phyloP scores from a whole-genome alignment of 2,329 filamentous ascomycete genomes.

The Aspergillus brasiliensis region DNA sequence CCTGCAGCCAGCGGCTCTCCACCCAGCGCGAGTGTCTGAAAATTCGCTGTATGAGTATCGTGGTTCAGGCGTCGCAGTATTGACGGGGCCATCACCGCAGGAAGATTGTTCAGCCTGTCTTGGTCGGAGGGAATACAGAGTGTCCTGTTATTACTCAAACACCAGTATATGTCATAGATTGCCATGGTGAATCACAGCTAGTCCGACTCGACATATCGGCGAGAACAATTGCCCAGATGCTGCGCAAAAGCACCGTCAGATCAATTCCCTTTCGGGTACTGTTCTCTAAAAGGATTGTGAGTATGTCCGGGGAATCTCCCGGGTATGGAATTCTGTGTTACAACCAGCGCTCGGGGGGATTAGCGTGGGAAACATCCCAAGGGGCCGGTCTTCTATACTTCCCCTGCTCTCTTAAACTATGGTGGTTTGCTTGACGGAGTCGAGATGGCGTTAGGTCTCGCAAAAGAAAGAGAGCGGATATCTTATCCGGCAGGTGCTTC shows the following conservation, averaged over 20 bases:
- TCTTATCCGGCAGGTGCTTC: too few species aligned
- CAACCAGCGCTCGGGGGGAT: too few species aligned
- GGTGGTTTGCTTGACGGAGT: too few species aligned
- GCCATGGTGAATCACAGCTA: neutral
- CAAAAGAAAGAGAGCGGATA: too few species aligned
- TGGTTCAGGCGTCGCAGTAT: constrained; percentile 25
- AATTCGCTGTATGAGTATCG: constrained; percentile 7
- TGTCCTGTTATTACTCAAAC: neutral
- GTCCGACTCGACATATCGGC: neutral
- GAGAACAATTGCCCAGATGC: neutral
- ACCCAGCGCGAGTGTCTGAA: constrained; percentile 12
- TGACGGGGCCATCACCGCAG: constrained; percentile 33
- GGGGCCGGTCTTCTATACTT: too few species aligned
- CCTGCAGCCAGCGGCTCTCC: constrained; percentile 9
- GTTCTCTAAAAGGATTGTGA: too few species aligned
- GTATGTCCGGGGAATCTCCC: too few species aligned
- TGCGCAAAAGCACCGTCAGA: neutral
- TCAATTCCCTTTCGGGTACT: neutral
- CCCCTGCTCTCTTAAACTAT: too few species aligned
- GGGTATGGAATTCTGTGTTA: too few species aligned
- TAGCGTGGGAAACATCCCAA: too few species aligned
- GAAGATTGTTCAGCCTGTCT: constrained; percentile 8
- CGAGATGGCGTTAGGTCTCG: too few species aligned
- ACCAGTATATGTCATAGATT: neutral
- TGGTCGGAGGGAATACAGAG: constrained; percentile 6